Evolutionary conservation across 164 flowering plant species (phyloP).

Genomic region (Annona squamosa): DNA sequence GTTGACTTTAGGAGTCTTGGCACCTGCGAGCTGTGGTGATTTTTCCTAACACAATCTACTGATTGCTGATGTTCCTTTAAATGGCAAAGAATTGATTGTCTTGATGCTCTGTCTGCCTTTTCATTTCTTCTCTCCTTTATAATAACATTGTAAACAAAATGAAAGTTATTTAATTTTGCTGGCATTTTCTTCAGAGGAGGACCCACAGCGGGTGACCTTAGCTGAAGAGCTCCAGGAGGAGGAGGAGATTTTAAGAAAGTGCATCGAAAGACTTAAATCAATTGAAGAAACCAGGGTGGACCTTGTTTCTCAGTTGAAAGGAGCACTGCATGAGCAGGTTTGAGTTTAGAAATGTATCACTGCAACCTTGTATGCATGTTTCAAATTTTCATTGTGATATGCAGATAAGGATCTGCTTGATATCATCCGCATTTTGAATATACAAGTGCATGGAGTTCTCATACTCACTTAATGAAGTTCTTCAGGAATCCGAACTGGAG

Average conservation of each 20-base stretch:
- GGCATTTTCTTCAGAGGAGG: conserved; percentile 43
- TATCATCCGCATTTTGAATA: not conserved
- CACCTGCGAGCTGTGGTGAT: not conserved
- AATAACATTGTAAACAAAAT: not conserved
- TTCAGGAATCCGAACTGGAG: conserved; percentile 90
- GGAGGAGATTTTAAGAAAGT: conserved; percentile 54
- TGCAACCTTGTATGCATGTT: conserved; percentile 1
- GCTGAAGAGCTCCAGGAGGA: conserved; percentile 71
- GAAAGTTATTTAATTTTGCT: not conserved
- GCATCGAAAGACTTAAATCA: conserved; percentile 75
- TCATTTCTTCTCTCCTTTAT: not conserved
- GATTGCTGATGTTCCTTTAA: not conserved
- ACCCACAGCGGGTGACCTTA: conserved; percentile 57
- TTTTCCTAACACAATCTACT: conserved; percentile 2
- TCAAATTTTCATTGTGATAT: not conserved
- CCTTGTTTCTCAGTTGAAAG: conserved; percentile 71
- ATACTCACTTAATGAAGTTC: conserved; percentile 13
- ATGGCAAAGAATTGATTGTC: not conserved
- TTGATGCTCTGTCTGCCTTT: not conserved
- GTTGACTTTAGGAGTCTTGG: conserved; percentile 6
- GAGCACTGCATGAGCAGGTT: conserved; percentile 86
- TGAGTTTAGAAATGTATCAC: not conserved
- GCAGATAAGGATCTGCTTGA: conserved; percentile 1
- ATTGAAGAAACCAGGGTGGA: conserved; percentile 64
- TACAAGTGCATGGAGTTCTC: conserved; percentile 7